These are phyloP conservation scores for Zalerion maritima DNA, from an alignment of 495 filamentous ascomycete species.

Conservation along the genomic window DNA sequence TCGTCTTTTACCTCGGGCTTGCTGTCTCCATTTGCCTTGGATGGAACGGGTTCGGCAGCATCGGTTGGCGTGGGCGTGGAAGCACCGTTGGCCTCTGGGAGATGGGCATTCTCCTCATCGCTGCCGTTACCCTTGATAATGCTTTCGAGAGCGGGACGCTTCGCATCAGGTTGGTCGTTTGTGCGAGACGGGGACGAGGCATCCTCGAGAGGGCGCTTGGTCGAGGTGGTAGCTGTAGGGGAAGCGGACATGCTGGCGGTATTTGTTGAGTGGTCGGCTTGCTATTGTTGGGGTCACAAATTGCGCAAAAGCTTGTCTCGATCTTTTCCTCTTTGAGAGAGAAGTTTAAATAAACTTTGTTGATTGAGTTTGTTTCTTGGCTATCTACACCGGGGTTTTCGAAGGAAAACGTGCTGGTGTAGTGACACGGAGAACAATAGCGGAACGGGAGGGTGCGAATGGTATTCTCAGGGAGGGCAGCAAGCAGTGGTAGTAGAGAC, in stretches of 20 bases:
- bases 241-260: constrained; percentile 39
- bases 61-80: no score
- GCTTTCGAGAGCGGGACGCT: constrained; percentile 92
- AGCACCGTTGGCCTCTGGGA: constrained; percentile 23
- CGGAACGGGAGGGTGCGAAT: constrained; percentile 10
- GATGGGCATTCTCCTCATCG: constrained; percentile 25
- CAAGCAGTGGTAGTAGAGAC: no score
- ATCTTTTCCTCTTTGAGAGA: constrained; percentile 23
- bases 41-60: no score
- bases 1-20: constrained; percentile 45
- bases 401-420: constrained; percentile 88
- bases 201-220: constrained; percentile 94
- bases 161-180: constrained; percentile 88
- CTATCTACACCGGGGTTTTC: constrained; percentile 81
- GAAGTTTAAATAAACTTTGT: no score
- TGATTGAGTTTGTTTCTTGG: constrained; percentile 15
- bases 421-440: no score
- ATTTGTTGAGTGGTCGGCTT: constrained; percentile 17
- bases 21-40: constrained; percentile 32
- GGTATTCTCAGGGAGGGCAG: constrained; percentile 11
- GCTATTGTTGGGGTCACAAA: constrained; percentile 14
- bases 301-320: no score
- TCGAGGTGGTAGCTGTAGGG: constrained; percentile 35
- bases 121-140: constrained; percentile 45
- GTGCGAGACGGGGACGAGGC: constrained; percentile 84